Evolutionary conservation across 306 rosid genomes (phyloP).

Genomic region (Acacia confusa): DNA sequence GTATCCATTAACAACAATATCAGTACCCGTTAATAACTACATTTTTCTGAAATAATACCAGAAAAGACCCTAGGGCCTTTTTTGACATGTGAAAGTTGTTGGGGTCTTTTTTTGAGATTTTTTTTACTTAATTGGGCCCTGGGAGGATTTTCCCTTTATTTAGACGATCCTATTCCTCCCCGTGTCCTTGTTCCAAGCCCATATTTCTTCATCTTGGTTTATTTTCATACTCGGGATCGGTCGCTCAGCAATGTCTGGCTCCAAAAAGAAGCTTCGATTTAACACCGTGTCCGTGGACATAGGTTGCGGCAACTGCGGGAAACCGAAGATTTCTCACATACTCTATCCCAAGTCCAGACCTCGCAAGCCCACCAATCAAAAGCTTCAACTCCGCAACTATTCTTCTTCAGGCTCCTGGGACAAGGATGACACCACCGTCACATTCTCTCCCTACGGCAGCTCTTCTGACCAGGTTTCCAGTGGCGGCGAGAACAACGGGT

Average conservation of each 20-base stretch:
- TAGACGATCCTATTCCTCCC: background rate
- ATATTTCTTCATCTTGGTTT: constrained; percentile 1
- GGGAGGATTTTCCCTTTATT: too few species aligned
- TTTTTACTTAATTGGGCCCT: too few species aligned
- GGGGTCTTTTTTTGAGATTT: too few species aligned
- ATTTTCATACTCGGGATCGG: background rate
- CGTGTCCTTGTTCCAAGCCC: background rate
- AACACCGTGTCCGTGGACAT: constrained; percentile 64
- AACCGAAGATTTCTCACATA: constrained; percentile 46
- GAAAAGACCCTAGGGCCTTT: too few species aligned
- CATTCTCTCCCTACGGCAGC: constrained; percentile 44
- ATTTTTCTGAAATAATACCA: too few species aligned
- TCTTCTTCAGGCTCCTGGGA: constrained; percentile 36
- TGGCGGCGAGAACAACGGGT: background rate
- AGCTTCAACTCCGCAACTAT: constrained; percentile 31
- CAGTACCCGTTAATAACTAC: too few species aligned
- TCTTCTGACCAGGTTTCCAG: background rate
- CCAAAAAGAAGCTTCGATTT: constrained; percentile 52
- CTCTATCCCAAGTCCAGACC: constrained; percentile 63
- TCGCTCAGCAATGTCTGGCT: constrained; percentile 51
- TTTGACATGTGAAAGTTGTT: too few species aligned
- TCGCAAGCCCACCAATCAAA: constrained; percentile 40
- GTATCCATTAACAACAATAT: too few species aligned
- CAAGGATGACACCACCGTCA: constrained; percentile 34
- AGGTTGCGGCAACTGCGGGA: constrained; percentile 75